Conservation (phyloP, 345 rosid genomes). For the Gossypium longicalyx region DNA sequence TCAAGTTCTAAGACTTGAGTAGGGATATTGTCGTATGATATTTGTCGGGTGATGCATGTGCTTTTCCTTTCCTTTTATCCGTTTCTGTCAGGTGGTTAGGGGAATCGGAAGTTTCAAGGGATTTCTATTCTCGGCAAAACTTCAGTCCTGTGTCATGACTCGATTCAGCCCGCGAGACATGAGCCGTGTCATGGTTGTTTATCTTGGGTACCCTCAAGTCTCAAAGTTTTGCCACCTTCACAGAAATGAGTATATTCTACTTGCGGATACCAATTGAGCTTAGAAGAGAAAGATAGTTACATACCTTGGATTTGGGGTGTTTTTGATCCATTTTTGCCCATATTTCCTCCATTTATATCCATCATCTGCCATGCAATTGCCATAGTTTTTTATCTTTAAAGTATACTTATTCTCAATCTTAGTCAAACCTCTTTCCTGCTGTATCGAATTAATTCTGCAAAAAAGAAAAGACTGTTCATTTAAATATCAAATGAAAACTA, state of each 20-base stretch:
- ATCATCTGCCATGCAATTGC: conserved; percentile 60
- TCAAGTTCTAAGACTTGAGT: neutral
- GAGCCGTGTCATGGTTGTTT: no score
- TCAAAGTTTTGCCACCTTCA: no score
- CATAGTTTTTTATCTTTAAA: conserved; percentile 51
- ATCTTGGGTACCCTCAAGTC: no score
- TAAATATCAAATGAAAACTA: neutral
- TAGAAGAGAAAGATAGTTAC: conserved; percentile 22
- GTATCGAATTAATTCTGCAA: conserved; percentile 18
- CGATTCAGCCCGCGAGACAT: no score
- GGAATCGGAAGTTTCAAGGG: no score
- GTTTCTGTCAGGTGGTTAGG: no score
- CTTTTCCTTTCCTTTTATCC: neutral
- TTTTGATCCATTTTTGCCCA: conserved; percentile 86
- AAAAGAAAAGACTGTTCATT: neutral
- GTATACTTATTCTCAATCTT: conserved; percentile 67
- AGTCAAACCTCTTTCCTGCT: conserved; percentile 29
- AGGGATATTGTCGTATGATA: no score
- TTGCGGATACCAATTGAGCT: no score
- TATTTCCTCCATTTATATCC: conserved; percentile 96
- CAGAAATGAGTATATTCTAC: no score
- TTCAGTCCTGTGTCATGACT: no score
- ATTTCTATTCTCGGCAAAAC: neutral
- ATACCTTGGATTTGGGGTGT: conserved; percentile 67
- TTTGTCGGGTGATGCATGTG: no score